Percentiles rank a stretch among this genome's conserved stretches.
phyloP scores from a whole-genome alignment of 1,284 basidiomycete genomes.

The Cryptococcus sp. region DNA sequence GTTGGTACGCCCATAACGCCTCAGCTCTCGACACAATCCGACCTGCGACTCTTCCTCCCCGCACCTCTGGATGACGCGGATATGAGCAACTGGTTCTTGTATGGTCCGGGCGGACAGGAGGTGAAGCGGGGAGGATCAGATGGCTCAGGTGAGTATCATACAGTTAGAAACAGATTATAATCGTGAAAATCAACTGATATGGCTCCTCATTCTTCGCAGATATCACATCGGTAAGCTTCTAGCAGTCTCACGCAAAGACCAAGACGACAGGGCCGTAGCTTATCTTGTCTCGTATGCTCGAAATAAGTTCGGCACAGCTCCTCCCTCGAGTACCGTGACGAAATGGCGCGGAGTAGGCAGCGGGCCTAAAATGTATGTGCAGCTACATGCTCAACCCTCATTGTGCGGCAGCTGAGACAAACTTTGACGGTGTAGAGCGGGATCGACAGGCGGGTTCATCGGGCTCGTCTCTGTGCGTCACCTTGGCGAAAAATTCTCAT shows the following conservation, averaged over 20 bases:
- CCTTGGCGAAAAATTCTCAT: background rate
- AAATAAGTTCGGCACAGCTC: slow-evolving; percentile 15
- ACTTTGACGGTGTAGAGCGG: slow-evolving; percentile 11
- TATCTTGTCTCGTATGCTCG: too few relatives aligned
- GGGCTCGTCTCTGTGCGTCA: slow-evolving; percentile 17
- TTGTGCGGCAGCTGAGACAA: background rate
- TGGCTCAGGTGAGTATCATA: background rate
- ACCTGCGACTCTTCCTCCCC: too few relatives aligned
- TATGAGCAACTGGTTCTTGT: too few relatives aligned
- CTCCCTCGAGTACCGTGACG: slow-evolving; percentile 19
- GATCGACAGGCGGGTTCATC: slow-evolving; percentile 24
- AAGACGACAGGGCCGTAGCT: background rate
- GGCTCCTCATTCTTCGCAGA: background rate
- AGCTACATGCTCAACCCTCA: background rate
- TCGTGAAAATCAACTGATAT: background rate
- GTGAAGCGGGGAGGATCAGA: too few relatives aligned
- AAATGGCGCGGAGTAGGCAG: slow-evolving; percentile 16
- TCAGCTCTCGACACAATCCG: too few relatives aligned
- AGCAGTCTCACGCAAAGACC: background rate
- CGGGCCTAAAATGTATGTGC: slow-evolving; percentile 18
- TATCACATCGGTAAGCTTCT: background rate
- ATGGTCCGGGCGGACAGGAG: too few relatives aligned
- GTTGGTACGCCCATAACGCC: too few relatives aligned
- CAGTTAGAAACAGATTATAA: background rate
- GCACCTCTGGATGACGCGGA: too few relatives aligned